Base-by-base conservation (phyloP, 1,284 basidiomycete species). In the Ganoderma resinaceum region DNA sequence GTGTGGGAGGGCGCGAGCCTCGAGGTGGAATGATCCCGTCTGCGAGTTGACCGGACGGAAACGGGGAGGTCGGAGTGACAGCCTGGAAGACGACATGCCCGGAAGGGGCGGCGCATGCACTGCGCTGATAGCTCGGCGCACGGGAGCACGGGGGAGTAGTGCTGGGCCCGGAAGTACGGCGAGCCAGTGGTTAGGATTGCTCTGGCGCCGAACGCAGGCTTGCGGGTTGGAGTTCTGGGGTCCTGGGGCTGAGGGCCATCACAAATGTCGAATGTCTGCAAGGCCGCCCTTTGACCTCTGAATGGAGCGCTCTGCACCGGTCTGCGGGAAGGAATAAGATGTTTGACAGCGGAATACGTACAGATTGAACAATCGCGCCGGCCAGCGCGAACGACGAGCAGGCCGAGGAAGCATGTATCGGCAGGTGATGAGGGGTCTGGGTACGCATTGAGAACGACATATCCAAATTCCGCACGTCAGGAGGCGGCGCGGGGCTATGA, bases 1-100 rank as follows among this genome's bases (percentile, higher is more conserved):
- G 35, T 40, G 58, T 59, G 58, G 58, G 58, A 59, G 59, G 26
- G 43, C 58, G 65, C 53, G 29, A 66, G 65, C 65, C 65, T 58
- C 53, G 65, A 66, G 61, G 65, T 52, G 18, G 60, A 20, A 63
- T 53, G 52, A 55, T 33, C 33, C 33, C 20, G 38, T 31, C 62
- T 18, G 62, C 35, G 58, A 40, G 18, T n/a, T 16, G n/a, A 40
- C 58, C 33, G 58, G 58, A 38, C 40, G 58, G 55, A 33, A 33
- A 33, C 29, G 55, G 52, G 26, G 52, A 55, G 52, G 52, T 16
- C 14, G 31, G 55, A 37, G 20, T 37, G 55, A 59, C 35, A 40
- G 35, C 58, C 37, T 59, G 58, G 58, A 59, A 59, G 58, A 40
- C 14, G 58, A 59, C 37, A 40, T 59, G 58, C 37, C 58, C 58